phyloP scores from a whole-genome alignment of 1,139 yeast species.

The Wickerhamomyces sp. region DNA sequence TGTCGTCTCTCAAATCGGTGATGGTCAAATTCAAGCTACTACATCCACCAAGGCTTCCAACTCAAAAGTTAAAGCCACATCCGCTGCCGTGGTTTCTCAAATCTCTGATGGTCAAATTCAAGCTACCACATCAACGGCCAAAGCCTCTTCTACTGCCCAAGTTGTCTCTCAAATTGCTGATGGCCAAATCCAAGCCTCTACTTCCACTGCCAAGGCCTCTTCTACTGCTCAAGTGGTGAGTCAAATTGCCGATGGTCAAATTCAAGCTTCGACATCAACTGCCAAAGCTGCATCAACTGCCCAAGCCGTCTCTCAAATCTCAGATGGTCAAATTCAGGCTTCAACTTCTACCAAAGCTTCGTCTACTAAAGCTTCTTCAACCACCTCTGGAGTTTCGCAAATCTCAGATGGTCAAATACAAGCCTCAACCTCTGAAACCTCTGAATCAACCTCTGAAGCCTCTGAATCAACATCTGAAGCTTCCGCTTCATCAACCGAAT shows the following conservation, averaged over 20 bases:
- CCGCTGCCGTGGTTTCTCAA: conserved; percentile 28
- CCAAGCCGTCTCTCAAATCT: conserved; percentile 5
- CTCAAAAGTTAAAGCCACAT: conserved; percentile 7
- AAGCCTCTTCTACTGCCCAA: conserved; percentile 34
- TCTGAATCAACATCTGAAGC: conserved; percentile 2
- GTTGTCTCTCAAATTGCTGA: conserved; percentile 2
- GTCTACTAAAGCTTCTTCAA: conserved; percentile 2
- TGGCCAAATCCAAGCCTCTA: conserved; percentile 3
- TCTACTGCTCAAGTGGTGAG: conserved; percentile 30
- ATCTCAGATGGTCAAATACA: conserved; percentile 2
- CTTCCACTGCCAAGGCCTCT: conserved; percentile 17
- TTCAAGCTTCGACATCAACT: conserved; percentile 30
- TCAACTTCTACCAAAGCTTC: conserved; percentile 21
- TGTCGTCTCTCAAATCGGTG: conserved; percentile 27
- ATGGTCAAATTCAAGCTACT: conserved; percentile 36
- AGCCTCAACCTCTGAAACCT: conserved; percentile 5
- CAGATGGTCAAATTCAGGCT: conserved; percentile 11
- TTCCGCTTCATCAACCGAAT: conserved; percentile 2
- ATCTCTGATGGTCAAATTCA: conserved; percentile 8
- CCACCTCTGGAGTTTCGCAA: conserved; percentile 3
- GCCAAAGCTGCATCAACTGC: conserved; percentile 5
- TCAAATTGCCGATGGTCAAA: conserved; percentile 39
- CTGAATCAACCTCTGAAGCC: conserved; percentile 5
- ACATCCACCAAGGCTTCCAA: conserved; percentile 28
- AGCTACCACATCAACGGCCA: conserved; percentile 24